Conservation (phyloP, 768 basidiomycete genomes). For the Phlebiopsis flavidoalba region DNA sequence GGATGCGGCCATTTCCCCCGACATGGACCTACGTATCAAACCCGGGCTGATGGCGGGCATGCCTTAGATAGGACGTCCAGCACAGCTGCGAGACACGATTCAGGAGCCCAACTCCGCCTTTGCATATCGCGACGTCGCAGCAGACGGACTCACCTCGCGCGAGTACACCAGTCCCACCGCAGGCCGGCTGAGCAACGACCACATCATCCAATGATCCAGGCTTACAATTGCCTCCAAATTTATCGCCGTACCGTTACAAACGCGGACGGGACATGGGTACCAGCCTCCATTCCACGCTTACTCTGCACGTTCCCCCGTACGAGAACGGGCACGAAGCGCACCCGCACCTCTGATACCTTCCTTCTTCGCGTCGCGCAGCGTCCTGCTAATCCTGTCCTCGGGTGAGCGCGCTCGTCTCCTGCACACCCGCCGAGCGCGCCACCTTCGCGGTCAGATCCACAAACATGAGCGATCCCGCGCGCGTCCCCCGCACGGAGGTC, state of each 20-base stretch:
- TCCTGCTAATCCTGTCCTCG: constrained; percentile 54
- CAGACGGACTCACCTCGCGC: neutral
- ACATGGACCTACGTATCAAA: neutral
- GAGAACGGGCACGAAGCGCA: constrained; percentile 53
- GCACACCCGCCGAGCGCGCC: constrained; percentile 49
- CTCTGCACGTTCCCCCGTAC: neutral
- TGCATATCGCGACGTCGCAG: neutral
- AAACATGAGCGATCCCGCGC: constrained; percentile 75
- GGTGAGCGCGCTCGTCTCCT: constrained; percentile 51
- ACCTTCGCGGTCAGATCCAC: constrained; percentile 82
- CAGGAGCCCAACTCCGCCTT: neutral
- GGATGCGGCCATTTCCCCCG: neutral
- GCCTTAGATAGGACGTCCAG: neutral
- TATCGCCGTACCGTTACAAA: neutral
- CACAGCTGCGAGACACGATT: neutral
- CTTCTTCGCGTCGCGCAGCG: constrained; percentile 50
- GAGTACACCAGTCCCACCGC: neutral
- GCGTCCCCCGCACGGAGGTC: constrained; percentile 68
- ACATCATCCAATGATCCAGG: neutral
- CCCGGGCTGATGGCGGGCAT: neutral
- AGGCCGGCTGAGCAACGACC: neutral
- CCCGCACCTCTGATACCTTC: constrained; percentile 70
- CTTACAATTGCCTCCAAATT: constrained; percentile 1
- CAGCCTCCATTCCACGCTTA: constrained; percentile 1
- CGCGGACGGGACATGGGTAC: neutral